A percentile compares a stretch with the other conserved stretches of the same genome.
Evolutionary conservation across 352 stramenopile genomes (phyloP).

Genomic region (Peronospora destructor): DNA sequence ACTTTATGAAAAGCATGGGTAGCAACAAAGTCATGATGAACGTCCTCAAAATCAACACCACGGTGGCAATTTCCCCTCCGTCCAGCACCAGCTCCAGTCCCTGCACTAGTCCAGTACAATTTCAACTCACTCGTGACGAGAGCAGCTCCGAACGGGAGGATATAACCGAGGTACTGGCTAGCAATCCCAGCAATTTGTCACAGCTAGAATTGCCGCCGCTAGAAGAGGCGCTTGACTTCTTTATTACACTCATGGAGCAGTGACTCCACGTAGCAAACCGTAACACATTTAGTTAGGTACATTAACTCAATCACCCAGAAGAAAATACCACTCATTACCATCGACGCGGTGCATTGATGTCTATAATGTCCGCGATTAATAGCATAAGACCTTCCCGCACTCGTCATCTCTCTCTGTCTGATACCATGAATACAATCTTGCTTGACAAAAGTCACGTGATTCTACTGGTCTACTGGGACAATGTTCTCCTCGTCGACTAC

Average conservation of each 20-base stretch:
- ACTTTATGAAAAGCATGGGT: constrained; percentile 37
- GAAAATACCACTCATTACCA: not conserved
- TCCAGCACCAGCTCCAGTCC: constrained; percentile 23
- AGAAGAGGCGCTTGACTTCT: constrained; percentile 51
- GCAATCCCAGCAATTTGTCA: not conserved
- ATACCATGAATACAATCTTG: constrained; percentile 6
- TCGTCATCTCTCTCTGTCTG: constrained; percentile 5
- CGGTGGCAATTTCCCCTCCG: constrained; percentile 14
- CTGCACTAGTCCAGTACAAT: constrained; percentile 22
- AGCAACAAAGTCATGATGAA: constrained; percentile 26
- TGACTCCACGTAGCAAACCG: constrained; percentile 7
- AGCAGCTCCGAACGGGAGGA: constrained; percentile 10
- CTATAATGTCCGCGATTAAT: constrained; percentile 21
- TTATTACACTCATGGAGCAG: constrained; percentile 40
- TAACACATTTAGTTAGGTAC: not conserved
- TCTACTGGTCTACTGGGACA: constrained; percentile 32
- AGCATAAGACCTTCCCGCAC: constrained; percentile 1
- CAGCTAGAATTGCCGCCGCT: constrained; percentile 29
- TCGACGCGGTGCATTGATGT: constrained; percentile 8
- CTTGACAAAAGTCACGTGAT: not conserved
- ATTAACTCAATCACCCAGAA: not conserved
- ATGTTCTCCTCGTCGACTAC: constrained; percentile 75
- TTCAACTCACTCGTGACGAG: constrained; percentile 12
- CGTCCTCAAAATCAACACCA: constrained; percentile 14
- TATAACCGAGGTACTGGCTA: constrained; percentile 6